Base-by-base conservation (phyloP, 768 basidiomycete species). In the Albatrellus ellisii region DNA sequence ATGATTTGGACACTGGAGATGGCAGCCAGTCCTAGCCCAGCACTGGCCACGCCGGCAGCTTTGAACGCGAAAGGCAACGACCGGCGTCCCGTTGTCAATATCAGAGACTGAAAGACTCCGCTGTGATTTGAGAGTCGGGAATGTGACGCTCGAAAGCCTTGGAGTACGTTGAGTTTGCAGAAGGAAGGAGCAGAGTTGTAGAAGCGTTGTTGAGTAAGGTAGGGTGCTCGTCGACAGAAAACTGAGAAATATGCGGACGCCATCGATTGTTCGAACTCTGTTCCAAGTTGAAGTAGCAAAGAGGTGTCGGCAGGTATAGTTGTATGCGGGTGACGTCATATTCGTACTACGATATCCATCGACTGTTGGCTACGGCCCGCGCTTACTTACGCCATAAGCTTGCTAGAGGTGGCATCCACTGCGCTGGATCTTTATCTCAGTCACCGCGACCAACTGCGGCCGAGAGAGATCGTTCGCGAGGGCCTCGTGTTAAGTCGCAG, bases 401-500 rank as follows among this genome's bases (percentile, higher is more conserved):
- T 4, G 52, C 52, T n/a, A 69, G 56, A 31, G 72, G 69, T 11
- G 69, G 69, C 31, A 73, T 56, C 67, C 68, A 77, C n/a, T 60
- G 42, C 3, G 72, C 65, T n/a, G 63, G 60, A 53, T 74, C 73
- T 65, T 46, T 49, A 48, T 73, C 70, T 58, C 61, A 9, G 70
- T 67, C 28, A 74, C 63, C 31, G 72, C 72, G 24, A 73, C 55
- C 3, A 76, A 61, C 54, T 75, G 73, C 5, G 73, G 73, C 20
- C 71, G 62, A 2, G 64, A 68, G 34, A 76, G 53, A 41, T 76
- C 74, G 48, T 75, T 76, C 8, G 74, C 73, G 42, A 67, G 70
- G 0, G 66, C 59, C 46, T 73, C 65, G 24, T 73, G 65, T 45
- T 68, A 66, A 1, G 66, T 68, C 27, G 48, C 52, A 11, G 72